Evolutionary conservation across 129 eudicot genomes (phyloP).

Genomic region (Flaveria linearis): DNA sequence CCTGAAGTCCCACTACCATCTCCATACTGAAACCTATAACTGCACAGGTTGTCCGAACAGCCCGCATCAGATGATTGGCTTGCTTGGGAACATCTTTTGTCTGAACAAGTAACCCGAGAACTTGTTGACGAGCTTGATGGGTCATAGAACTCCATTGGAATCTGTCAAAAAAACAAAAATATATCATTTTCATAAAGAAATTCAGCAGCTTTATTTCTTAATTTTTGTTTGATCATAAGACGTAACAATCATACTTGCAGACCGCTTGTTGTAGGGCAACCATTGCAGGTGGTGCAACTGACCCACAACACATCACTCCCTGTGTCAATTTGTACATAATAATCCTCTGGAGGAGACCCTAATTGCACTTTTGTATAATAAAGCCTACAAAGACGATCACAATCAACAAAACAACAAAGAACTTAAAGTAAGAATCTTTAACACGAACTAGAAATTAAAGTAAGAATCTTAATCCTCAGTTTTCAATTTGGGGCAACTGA

Average conservation of each 20-base stretch:
- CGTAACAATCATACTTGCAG: neutral
- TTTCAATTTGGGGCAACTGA: neutral
- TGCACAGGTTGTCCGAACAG: slow-evolving; percentile 65
- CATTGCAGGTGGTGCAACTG: neutral
- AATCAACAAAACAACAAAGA: neutral
- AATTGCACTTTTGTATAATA: slow-evolving; percentile 5
- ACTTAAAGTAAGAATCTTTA: no score
- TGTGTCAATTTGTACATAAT: neutral
- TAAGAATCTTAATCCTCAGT: no score
- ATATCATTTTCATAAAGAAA: neutral
- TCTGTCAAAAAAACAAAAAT: slow-evolving; percentile 35
- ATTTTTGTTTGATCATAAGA: neutral
- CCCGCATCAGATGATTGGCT: slow-evolving; percentile 61
- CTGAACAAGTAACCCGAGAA: slow-evolving; percentile 59
- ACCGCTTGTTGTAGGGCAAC: neutral
- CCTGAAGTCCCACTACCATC: slow-evolving; percentile 97
- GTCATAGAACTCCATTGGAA: slow-evolving; percentile 67
- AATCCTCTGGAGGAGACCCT: slow-evolving; percentile 3
- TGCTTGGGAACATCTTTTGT: slow-evolving; percentile 67
- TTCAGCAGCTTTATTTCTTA: neutral
- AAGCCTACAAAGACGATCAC: neutral
- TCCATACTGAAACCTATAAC: slow-evolving; percentile 84
- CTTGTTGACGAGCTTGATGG: slow-evolving; percentile 78
- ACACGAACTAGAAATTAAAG: no score
- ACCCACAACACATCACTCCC: slow-evolving; percentile 2